Evolutionary conservation across 2,329 filamentous ascomycete species (phyloP).

Genomic region (Cladorrhinum sp.): DNA sequence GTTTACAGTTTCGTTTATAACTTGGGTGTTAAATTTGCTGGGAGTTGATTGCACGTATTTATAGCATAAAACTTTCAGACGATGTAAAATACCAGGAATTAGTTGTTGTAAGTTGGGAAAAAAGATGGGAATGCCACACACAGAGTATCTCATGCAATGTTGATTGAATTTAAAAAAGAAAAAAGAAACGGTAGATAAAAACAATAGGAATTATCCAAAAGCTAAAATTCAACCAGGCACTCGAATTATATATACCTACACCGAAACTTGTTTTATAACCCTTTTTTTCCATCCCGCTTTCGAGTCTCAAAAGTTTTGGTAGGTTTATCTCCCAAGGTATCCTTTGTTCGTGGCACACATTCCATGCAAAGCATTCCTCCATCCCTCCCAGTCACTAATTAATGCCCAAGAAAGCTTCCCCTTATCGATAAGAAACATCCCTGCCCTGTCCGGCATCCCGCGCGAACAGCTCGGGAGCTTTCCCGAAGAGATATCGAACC

Average conservation of each 20-base stretch:
- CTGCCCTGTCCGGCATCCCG: slow-evolving; percentile 11
- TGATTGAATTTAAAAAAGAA: no score
- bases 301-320: no score
- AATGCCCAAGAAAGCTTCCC: not conserved
- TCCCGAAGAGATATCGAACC: slow-evolving; percentile 22
- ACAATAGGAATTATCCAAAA: not conserved
- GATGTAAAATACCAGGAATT: not conserved
- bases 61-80: not conserved
- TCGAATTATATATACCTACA: not conserved
- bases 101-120: slow-evolving; percentile 7
- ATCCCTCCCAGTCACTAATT: not conserved
- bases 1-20: not conserved
- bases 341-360: not conserved
- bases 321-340: no score
- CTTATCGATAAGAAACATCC: slow-evolving; percentile 12
- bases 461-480: slow-evolving; percentile 5
- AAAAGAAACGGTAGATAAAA: not conserved
- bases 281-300: not conserved
- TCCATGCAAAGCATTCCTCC: no score
- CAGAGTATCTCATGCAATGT: not conserved
- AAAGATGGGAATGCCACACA: not conserved
- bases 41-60: no score
- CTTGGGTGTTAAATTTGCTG: not conserved
- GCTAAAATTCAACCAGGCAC: not conserved
- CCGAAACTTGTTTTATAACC: not conserved